phyloP scores from a whole-genome alignment of 2,329 filamentous ascomycete genomes.

The Fusarium devonianum region DNA sequence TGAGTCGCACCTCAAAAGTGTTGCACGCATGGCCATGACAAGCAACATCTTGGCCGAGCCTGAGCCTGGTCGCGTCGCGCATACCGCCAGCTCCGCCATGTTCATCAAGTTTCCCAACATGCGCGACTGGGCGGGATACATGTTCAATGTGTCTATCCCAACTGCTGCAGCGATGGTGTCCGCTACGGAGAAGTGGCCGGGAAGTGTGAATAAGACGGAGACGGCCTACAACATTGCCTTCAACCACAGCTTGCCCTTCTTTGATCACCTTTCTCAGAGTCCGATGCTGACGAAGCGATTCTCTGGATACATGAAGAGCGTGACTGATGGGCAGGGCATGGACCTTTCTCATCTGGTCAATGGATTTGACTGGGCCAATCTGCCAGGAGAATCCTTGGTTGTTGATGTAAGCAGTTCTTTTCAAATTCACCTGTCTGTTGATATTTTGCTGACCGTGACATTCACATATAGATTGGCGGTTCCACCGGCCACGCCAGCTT shows the following conservation, averaged over 20 bases:
- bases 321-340: conserved; percentile 1
- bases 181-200: conserved; percentile 6
- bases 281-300: conserved; percentile 3
- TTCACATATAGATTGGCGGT: conserved; percentile 1
- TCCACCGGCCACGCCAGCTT: conserved; percentile 7
- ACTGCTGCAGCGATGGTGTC: conserved; percentile 8
- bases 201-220: background rate
- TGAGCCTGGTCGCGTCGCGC: background rate
- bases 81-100: conserved; percentile 5
- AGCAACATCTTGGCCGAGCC: background rate
- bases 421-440: background rate
- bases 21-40: conserved; percentile 14
- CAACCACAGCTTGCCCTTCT: conserved; percentile 1
- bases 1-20: conserved; percentile 1
- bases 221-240: conserved; percentile 13
- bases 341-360: conserved; percentile 1
- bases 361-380: conserved; percentile 1
- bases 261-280: conserved; percentile 5
- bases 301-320: conserved; percentile 9
- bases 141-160: conserved; percentile 2
- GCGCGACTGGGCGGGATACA: conserved; percentile 10
- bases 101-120: background rate
- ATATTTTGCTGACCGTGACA: background rate
- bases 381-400: background rate
- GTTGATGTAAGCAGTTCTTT: conserved; percentile 2